phyloP scores from a whole-genome alignment of 1,284 basidiomycete genomes.

The Pterulicium gracile region DNA sequence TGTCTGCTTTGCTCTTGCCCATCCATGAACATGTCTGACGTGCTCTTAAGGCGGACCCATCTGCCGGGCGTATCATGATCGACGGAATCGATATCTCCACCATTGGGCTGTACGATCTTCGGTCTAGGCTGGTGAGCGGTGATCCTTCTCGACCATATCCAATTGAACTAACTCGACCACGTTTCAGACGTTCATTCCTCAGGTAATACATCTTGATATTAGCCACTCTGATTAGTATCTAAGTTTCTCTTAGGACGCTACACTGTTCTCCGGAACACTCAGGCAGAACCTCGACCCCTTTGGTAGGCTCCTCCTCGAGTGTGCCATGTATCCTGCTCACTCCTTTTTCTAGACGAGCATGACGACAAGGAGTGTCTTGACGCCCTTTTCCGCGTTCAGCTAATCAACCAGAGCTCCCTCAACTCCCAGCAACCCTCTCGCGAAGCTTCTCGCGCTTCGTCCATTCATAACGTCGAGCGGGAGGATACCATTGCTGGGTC shows the following conservation, averaged over 20 bases:
- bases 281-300: slow-evolving; percentile 73
- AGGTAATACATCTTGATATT: slow-evolving; percentile 17
- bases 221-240: background rate
- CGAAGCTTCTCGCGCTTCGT: background rate
- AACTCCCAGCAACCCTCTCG: slow-evolving; percentile 33
- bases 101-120: slow-evolving; percentile 75
- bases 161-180: background rate
- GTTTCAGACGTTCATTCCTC: slow-evolving; percentile 64
- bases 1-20: slow-evolving; percentile 14
- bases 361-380: slow-evolving; percentile 71
- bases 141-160: background rate
- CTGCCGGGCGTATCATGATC: slow-evolving; percentile 20
- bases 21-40: slow-evolving; percentile 5
- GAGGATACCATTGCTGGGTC: slow-evolving; percentile 20
- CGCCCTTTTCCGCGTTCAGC: slow-evolving; percentile 52
- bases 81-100: slow-evolving; percentile 77
- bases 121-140: slow-evolving; percentile 45
- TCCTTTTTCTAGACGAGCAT: slow-evolving; percentile 48
- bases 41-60: slow-evolving; percentile 18
- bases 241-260: slow-evolving; percentile 44
- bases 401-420: slow-evolving; percentile 40
- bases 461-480: slow-evolving; percentile 14
- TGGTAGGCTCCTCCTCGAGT: too few species aligned
- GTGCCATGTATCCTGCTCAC: too few species aligned
- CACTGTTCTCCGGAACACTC: slow-evolving; percentile 79